phyloP scores from a whole-genome alignment of 2,329 filamentous ascomycete species.

The Knufia fluminis region DNA sequence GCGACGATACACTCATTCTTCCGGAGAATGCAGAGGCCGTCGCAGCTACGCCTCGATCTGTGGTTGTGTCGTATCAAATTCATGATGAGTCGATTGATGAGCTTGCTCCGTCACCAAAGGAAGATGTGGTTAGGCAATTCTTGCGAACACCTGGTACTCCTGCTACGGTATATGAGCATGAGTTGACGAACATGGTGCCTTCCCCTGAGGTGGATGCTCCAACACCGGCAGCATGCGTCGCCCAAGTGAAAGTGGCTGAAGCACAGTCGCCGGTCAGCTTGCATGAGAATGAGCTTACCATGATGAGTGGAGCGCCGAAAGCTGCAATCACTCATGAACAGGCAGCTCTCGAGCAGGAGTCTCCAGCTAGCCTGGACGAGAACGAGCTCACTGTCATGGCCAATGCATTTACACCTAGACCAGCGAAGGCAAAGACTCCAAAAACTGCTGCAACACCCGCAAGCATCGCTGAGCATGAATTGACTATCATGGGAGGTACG shows the following conservation, averaged over 20 bases:
- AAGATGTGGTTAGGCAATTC: constrained; percentile 4
- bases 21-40: background rate
- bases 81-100: constrained; percentile 1
- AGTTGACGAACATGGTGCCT: background rate
- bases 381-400: constrained; percentile 23
- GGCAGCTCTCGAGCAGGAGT: background rate
- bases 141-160: constrained; percentile 6
- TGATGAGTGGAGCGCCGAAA: background rate
- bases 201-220: background rate
- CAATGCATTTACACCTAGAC: background rate
- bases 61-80: background rate
- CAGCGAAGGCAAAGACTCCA: background rate
- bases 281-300: background rate
- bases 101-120: background rate
- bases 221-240: background rate
- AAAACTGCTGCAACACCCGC: background rate
- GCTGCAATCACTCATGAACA: background rate
- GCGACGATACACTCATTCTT: background rate
- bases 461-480: constrained; percentile 7
- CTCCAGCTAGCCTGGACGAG: constrained; percentile 29
- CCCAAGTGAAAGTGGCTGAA: background rate
- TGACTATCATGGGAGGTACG: constrained; percentile 1
- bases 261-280: background rate
- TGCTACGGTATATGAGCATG: background rate
- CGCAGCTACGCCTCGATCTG: background rate